Conservation (phyloP, 2,329 filamentous ascomycete genomes). For the Colletotrichum shisoi region DNA sequence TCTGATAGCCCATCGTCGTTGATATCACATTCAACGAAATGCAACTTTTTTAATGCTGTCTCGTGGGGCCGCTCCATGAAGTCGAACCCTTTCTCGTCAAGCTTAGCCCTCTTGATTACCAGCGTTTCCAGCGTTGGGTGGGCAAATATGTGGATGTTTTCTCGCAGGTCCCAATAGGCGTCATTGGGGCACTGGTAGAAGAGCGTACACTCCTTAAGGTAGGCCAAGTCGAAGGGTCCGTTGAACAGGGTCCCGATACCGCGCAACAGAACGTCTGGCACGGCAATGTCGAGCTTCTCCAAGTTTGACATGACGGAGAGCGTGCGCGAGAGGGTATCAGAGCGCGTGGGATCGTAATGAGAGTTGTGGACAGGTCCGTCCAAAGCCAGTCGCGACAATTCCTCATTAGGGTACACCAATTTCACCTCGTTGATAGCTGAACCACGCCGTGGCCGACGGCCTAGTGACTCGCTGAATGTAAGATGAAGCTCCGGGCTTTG, state of each 20-base stretch:
- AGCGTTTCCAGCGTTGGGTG: slow-evolving; percentile 59
- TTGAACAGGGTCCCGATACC: slow-evolving; percentile 60
- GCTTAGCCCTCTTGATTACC: slow-evolving; percentile 54
- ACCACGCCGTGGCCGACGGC: slow-evolving; percentile 56
- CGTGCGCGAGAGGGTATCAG: slow-evolving; percentile 56
- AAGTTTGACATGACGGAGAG: slow-evolving; percentile 61
- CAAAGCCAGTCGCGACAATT: slow-evolving; percentile 54
- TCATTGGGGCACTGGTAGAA: slow-evolving; percentile 57
- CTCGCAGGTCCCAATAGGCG: slow-evolving; percentile 60
- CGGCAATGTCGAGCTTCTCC: slow-evolving; percentile 56
- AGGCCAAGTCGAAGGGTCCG: slow-evolving; percentile 60
- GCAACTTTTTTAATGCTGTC: slow-evolving; percentile 54
- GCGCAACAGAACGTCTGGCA: slow-evolving; percentile 54
- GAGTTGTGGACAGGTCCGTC: slow-evolving; percentile 49
- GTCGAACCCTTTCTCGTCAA: slow-evolving; percentile 59
- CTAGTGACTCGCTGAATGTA: slow-evolving; percentile 58
- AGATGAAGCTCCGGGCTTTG: slow-evolving; percentile 58
- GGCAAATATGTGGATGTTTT: slow-evolving; percentile 61
- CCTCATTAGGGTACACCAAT: slow-evolving; percentile 55
- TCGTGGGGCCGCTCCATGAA: slow-evolving; percentile 57
- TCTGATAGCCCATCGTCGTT: slow-evolving; percentile 54
- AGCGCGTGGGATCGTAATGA: slow-evolving; percentile 46
- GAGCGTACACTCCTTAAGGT: slow-evolving; percentile 56
- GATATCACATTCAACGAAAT: slow-evolving; percentile 61
- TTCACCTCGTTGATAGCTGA: slow-evolving; percentile 57